Conservation (phyloP, 2,329 filamentous ascomycete species). For the Sporothrix phasma region DNA sequence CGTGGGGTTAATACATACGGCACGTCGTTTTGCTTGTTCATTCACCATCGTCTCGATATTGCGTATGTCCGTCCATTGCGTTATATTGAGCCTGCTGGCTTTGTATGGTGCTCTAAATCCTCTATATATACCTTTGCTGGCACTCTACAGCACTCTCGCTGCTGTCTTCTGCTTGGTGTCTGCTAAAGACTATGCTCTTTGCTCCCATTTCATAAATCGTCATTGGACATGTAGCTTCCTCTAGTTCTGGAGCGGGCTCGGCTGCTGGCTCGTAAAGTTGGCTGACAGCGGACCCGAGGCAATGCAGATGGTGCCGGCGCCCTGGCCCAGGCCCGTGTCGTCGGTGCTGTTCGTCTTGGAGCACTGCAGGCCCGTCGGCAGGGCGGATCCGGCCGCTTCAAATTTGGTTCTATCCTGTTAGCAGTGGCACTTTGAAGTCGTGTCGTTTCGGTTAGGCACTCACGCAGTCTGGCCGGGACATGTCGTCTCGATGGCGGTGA, state of each 20-base stretch:
- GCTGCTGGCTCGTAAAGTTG: conserved; percentile 20
- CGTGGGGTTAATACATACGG: conserved; percentile 2
- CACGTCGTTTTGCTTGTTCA: neutral
- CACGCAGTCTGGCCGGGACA: conserved; percentile 28
- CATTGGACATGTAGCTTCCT: neutral
- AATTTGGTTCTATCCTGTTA: conserved; percentile 7
- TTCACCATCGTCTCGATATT: neutral
- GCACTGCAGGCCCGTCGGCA: conserved; percentile 12
- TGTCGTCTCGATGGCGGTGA: conserved; percentile 37
- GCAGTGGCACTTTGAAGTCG: too few relatives aligned
- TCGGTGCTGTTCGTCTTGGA: neutral
- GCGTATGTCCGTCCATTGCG: too few relatives aligned
- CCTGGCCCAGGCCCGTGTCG: neutral
- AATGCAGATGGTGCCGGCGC: conserved; percentile 13
- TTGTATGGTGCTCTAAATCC: too few relatives aligned
- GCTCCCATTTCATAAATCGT: neutral
- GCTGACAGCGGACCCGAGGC: neutral
- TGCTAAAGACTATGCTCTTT: neutral
- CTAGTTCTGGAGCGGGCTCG: conserved; percentile 15
- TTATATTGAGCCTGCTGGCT: too few relatives aligned
- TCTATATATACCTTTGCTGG: neutral
- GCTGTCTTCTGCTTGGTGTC: neutral
- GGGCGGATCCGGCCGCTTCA: conserved; percentile 17
- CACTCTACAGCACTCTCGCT: neutral
- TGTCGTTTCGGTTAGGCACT: too few relatives aligned